Evolutionary conservation across 2,329 filamentous ascomycete species (phyloP).

Genomic region (Phialocephala subalpina): DNA sequence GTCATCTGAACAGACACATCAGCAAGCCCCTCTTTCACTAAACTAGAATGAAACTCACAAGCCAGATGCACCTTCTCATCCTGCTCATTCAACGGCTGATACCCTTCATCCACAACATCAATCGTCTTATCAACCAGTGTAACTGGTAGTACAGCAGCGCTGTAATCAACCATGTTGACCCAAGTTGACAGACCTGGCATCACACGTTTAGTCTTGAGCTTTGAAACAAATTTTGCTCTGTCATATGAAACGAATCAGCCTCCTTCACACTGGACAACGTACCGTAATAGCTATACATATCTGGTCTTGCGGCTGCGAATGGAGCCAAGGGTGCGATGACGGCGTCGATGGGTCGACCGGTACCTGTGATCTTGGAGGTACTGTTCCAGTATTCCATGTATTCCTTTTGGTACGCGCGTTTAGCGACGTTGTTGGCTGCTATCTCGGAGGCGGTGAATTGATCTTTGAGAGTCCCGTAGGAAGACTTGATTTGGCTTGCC

Average conservation of each 20-base stretch:
- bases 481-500: conserved; percentile 27
- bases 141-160: conserved; percentile 63
- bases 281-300: conserved; percentile 55
- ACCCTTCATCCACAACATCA: conserved; percentile 45
- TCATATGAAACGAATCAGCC: conserved; percentile 16
- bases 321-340: conserved; percentile 59
- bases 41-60: conserved; percentile 53
- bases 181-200: conserved; percentile 31
- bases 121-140: conserved; percentile 54
- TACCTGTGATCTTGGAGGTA: conserved; percentile 35
- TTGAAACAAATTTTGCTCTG: conserved; percentile 26
- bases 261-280: conserved; percentile 14
- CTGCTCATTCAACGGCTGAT: conserved; percentile 49
- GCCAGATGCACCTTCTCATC: conserved; percentile 55
- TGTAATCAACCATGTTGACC: conserved; percentile 64
- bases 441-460: conserved; percentile 43
- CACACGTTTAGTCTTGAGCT: conserved; percentile 29
- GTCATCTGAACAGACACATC: conserved; percentile 56
- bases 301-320: conserved; percentile 56
- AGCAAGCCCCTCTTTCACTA: conserved; percentile 44
- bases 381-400: conserved; percentile 62
- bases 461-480: conserved; percentile 43
- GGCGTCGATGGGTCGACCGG: conserved; percentile 59
- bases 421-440: conserved; percentile 54
- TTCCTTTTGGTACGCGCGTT: conserved; percentile 61